phyloP scores from a whole-genome alignment of 352 stramenopile genomes.

The Phytophthora sansomeana region DNA sequence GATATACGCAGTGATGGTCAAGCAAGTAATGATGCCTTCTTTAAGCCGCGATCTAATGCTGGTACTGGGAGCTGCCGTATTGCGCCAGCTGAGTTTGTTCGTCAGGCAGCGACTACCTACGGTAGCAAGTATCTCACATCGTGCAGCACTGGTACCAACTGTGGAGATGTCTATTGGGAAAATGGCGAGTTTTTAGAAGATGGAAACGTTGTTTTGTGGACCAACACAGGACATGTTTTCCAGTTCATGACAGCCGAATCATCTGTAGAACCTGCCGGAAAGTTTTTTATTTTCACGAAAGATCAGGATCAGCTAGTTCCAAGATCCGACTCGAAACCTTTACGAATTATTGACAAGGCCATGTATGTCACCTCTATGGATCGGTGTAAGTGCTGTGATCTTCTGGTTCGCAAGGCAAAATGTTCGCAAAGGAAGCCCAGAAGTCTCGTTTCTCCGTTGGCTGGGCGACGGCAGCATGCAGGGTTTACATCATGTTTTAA shows the following conservation, averaged over 20 bases:
- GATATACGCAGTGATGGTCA: slow-evolving; percentile 30
- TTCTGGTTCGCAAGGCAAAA: slow-evolving; percentile 19
- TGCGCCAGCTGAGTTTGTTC: slow-evolving; percentile 39
- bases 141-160: slow-evolving; percentile 11
- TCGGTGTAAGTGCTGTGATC: slow-evolving; percentile 64
- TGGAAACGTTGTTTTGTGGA: slow-evolving; percentile 74
- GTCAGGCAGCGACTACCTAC: slow-evolving; percentile 23
- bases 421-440: slow-evolving; percentile 4
- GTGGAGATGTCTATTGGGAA: slow-evolving; percentile 52
- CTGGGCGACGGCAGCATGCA: slow-evolving; percentile 20
- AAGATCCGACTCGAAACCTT: slow-evolving; percentile 70
- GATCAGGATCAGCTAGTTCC: slow-evolving; percentile 83
- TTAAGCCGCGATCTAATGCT: slow-evolving; percentile 41
- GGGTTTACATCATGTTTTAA: slow-evolving; percentile 65
- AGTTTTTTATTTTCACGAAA: slow-evolving; percentile 88
- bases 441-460: slow-evolving; percentile 8
- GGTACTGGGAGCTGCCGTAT: slow-evolving; percentile 64
- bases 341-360: slow-evolving; percentile 59
- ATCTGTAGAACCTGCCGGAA: slow-evolving; percentile 40
- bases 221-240: slow-evolving; percentile 69
- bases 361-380: slow-evolving; percentile 63
- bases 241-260: slow-evolving; percentile 53
- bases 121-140: slow-evolving; percentile 17
- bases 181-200: slow-evolving; percentile 75
- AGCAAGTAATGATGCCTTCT: slow-evolving; percentile 26